Conservation (phyloP, 257 asterid species). For the Phtheirospermum japonicum region DNA sequence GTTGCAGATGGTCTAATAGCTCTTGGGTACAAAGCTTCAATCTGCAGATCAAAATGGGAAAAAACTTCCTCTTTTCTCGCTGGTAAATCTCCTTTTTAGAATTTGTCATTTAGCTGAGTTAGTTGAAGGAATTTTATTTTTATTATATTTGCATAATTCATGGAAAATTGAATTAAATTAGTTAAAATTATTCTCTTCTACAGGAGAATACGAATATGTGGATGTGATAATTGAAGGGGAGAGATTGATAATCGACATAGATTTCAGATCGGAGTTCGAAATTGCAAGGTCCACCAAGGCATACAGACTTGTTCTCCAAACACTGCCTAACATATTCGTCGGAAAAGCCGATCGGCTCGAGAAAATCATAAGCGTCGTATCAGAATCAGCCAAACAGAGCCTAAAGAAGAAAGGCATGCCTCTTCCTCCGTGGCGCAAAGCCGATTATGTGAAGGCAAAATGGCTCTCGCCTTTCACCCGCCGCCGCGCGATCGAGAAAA, state of each 20-base stretch:
- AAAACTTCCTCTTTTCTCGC: slow-evolving; percentile 59
- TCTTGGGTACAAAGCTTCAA: slow-evolving; percentile 75
- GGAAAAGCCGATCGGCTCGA: slow-evolving; percentile 77
- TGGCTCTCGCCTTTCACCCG: slow-evolving; percentile 76
- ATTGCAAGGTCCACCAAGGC: slow-evolving; percentile 85
- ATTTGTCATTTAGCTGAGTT: too few species aligned
- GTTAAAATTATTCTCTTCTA: not conserved
- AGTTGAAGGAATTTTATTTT: too few species aligned
- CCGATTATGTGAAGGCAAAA: slow-evolving; percentile 73
- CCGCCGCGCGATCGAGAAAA: slow-evolving; percentile 23
- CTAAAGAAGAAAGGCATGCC: slow-evolving; percentile 88
- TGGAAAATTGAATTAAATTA: not conserved
- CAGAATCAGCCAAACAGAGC: slow-evolving; percentile 81
- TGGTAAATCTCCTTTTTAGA: slow-evolving; percentile 34
- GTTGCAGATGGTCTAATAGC: slow-evolving; percentile 66
- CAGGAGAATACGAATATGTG: slow-evolving; percentile 79
- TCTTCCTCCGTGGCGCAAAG: slow-evolving; percentile 84
- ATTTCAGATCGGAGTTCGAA: slow-evolving; percentile 83
- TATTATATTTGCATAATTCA: not conserved
- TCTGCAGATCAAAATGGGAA: slow-evolving; percentile 88
- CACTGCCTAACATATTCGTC: slow-evolving; percentile 63
- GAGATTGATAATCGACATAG: slow-evolving; percentile 69
- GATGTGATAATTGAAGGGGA: slow-evolving; percentile 61
- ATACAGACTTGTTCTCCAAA: slow-evolving; percentile 56
- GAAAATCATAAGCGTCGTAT: slow-evolving; percentile 53